Percentiles rank a stretch among this genome's conserved stretches.
These are phyloP conservation scores for Eimeria brunetti DNA, from an alignment of 169 alveolate species.

Conservation along the genomic window DNA sequence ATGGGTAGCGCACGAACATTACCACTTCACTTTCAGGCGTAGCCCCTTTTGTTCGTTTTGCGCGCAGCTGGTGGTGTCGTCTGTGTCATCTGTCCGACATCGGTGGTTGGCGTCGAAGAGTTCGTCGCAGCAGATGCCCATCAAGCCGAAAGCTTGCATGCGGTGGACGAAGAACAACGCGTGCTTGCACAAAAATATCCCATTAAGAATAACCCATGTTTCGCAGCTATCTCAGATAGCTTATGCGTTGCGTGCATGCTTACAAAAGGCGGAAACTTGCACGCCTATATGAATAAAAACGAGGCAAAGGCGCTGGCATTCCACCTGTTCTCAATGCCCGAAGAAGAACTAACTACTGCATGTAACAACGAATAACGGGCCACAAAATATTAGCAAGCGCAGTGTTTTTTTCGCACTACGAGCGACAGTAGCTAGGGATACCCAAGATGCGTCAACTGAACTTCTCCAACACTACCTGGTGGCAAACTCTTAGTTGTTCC, in stretches of 20 bases:
- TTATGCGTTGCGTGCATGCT: slow-evolving; percentile 69
- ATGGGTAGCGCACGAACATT: background rate
- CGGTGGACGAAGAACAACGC: background rate
- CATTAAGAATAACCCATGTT: slow-evolving; percentile 27
- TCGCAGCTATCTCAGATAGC: slow-evolving; percentile 43
- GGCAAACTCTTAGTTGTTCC: background rate
- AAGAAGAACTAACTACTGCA: background rate
- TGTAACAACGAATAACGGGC: background rate
- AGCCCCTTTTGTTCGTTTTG: background rate
- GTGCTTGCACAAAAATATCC: slow-evolving; percentile 18
- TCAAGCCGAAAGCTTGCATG: background rate
- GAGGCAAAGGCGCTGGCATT: slow-evolving; percentile 69
- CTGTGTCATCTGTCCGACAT: slow-evolving; percentile 72
- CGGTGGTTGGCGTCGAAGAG: slow-evolving; percentile 17
- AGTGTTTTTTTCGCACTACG: background rate
- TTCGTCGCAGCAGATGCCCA: background rate
- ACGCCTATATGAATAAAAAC: slow-evolving; percentile 66
- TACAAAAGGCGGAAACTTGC: slow-evolving; percentile 66
- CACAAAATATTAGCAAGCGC: background rate
- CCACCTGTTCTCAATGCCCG: slow-evolving; percentile 59
- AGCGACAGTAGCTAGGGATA: background rate
- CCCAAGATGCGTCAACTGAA: background rate
- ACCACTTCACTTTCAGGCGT: background rate
- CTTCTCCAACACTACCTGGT: background rate
- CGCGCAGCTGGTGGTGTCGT: slow-evolving; percentile 79